phyloP scores from a whole-genome alignment of 176 grass and related monocot species.

The Avena eriantha region DNA sequence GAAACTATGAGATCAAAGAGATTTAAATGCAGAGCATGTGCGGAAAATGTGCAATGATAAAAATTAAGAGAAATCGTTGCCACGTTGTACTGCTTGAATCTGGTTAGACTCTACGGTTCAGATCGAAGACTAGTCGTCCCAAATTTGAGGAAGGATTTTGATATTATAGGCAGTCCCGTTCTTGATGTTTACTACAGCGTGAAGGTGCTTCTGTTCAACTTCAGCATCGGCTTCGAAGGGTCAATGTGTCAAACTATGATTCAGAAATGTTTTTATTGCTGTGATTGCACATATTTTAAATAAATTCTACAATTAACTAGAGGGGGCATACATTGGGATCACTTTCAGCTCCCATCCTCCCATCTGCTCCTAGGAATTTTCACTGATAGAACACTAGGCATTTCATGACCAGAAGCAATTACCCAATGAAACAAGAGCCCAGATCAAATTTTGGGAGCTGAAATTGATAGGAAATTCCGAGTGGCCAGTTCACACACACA shows the following conservation, averaged over 20 bases:
- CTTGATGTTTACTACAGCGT: background rate
- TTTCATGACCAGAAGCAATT: background rate
- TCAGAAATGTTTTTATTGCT: background rate
- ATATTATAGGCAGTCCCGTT: background rate
- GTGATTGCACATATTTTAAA: background rate
- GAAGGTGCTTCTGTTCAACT: slow-evolving; percentile 1
- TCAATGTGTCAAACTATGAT: background rate
- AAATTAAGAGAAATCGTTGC: background rate
- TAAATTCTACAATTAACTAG: background rate
- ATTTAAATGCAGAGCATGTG: background rate
- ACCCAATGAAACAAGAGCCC: slow-evolving; percentile 13
- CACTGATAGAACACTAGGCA: background rate
- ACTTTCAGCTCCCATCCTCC: background rate
- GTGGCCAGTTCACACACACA: background rate
- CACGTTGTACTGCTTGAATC: background rate
- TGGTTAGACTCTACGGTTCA: background rate
- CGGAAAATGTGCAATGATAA: background rate
- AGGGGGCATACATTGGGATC: background rate
- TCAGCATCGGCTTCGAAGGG: background rate
- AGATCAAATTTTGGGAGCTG: background rate
- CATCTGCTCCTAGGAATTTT: background rate
- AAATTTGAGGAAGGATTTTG: background rate
- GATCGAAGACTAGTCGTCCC: background rate
- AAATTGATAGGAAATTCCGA: slow-evolving; percentile 29
- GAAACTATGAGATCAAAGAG: background rate